Evolutionary conservation across 306 rosid genomes (phyloP).

Genomic region (Mimosa bimucronata): DNA sequence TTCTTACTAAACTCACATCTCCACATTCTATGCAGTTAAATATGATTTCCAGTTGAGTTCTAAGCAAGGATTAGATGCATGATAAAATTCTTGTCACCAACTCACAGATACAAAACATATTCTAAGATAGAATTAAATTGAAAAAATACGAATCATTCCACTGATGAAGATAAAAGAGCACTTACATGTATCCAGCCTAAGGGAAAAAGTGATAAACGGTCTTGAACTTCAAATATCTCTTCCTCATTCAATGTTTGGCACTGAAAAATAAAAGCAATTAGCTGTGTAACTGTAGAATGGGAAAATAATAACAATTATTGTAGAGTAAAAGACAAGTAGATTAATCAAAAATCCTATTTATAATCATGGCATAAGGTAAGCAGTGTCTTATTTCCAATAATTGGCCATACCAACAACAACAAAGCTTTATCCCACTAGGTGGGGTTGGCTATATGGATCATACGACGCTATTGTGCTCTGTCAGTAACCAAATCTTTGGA

Average conservation of each 20-base stretch:
- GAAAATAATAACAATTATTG: constrained; percentile 20
- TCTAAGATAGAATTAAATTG: constrained; percentile 21
- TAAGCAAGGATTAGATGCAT: not conserved
- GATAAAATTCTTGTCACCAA: constrained; percentile 8
- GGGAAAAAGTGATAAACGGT: constrained; percentile 85
- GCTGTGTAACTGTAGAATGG: constrained; percentile 2
- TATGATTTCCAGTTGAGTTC: not conserved
- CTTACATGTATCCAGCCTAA: constrained; percentile 99
- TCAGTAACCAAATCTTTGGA: too few relatives aligned
- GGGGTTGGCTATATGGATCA: too few relatives aligned
- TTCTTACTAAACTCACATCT: constrained; percentile 18
- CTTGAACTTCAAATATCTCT: constrained; percentile 99
- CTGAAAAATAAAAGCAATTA: constrained; percentile 47
- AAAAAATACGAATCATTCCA: constrained; percentile 10
- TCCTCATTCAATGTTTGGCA: constrained; percentile 97
- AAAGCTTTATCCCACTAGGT: too few relatives aligned
- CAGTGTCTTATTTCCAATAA: constrained; percentile 21
- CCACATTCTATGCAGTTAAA: constrained; percentile 7
- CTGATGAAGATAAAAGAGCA: constrained; percentile 33
- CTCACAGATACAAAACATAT: constrained; percentile 25
- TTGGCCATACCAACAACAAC: constrained; percentile 21
- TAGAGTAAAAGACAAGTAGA: not conserved
- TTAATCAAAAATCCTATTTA: constrained; percentile 1
- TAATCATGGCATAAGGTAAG: not conserved
- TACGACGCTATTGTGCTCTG: too few relatives aligned